These are phyloP conservation scores for Eucalyptus pumila DNA, from an alignment of 345 rosid species.

Conservation along the genomic window DNA sequence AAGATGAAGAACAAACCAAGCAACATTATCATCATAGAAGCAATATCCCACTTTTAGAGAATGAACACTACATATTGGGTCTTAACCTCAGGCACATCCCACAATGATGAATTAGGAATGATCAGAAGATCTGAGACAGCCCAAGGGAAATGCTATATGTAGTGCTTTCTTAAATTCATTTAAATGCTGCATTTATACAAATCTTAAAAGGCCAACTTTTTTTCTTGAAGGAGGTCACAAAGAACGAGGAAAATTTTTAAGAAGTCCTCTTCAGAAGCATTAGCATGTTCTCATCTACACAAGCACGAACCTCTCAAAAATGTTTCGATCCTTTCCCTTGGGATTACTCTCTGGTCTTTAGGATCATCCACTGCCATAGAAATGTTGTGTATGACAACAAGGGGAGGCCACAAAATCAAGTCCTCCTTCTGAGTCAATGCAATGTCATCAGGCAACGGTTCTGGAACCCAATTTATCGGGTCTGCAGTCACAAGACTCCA, in stretches of 20 bases:
- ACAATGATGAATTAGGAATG: neutral
- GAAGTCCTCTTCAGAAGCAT: neutral
- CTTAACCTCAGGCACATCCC: neutral
- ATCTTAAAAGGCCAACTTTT: neutral
- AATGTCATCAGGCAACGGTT: slow-evolving; percentile 22
- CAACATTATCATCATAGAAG: neutral
- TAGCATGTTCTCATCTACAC: neutral
- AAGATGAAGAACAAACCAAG: neutral
- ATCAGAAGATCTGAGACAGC: neutral
- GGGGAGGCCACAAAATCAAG: slow-evolving; percentile 44
- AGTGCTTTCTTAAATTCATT: neutral
- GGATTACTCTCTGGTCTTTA: slow-evolving; percentile 34
- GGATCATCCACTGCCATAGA: slow-evolving; percentile 36
- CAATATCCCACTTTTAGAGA: neutral
- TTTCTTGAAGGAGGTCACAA: neutral
- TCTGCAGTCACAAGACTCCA: slow-evolving; percentile 33
- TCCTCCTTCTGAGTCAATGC: slow-evolving; percentile 36
- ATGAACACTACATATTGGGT: neutral
- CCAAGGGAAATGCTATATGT: neutral
- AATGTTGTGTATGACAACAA: slow-evolving; percentile 32
- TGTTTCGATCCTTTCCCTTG: slow-evolving; percentile 30
- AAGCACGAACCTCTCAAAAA: slow-evolving; percentile 31
- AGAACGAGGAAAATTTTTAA: neutral
- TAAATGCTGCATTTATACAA: neutral
- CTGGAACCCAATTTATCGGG: slow-evolving; percentile 23